Conservation (phyloP, 441 rosid genomes). For the Arabidopsis lyrata region DNA sequence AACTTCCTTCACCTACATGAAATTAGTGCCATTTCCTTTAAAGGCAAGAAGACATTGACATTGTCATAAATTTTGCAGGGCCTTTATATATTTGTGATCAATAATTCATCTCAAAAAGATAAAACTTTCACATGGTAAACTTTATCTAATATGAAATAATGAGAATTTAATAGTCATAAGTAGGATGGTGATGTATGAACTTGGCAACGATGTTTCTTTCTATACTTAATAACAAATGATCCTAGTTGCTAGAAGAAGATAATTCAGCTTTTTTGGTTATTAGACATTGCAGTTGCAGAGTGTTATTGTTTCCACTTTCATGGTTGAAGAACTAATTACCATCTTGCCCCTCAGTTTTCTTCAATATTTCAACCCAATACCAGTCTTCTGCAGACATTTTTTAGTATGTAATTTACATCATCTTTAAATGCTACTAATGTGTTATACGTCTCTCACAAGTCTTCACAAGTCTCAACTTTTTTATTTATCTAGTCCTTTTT, state of each 20-base stretch:
- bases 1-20: conserved; percentile 12
- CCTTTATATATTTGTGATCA: background rate
- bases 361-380: background rate
- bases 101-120: conserved; percentile 14
- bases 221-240: conserved; percentile 6
- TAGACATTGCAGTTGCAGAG: conserved; percentile 7
- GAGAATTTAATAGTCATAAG: background rate
- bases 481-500: too few species aligned
- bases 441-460: background rate
- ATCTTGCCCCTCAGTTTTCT: background rate
- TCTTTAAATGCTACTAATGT: background rate
- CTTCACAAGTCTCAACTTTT: background rate
- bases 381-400: background rate
- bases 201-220: conserved; percentile 31
- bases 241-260: conserved; percentile 28
- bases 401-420: background rate
- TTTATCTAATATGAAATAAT: background rate
- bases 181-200: conserved; percentile 23
- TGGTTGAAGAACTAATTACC: conserved; percentile 5
- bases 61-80: background rate
- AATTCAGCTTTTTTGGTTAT: background rate
- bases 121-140: conserved; percentile 21
- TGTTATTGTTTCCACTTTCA: conserved; percentile 21
- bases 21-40: conserved; percentile 11
- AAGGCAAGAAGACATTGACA: conserved; percentile 22